These are phyloP conservation scores for Metschnikowia noctiluminum DNA, from an alignment of 805 yeast genomes.

Conservation along the genomic window DNA sequence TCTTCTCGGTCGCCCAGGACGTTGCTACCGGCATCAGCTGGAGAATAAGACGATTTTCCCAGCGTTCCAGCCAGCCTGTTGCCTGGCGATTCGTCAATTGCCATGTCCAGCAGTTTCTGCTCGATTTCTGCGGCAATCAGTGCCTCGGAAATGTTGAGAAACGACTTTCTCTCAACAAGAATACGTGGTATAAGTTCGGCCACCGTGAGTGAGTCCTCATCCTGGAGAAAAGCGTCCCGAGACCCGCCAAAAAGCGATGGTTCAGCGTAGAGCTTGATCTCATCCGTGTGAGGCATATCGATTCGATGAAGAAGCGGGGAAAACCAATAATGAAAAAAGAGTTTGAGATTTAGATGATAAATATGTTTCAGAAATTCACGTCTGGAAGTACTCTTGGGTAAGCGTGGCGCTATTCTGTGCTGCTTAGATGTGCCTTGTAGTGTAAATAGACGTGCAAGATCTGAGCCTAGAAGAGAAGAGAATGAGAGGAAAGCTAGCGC, in stretches of 20 bases:
- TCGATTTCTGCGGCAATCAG: conserved; percentile 46
- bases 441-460: too few relatives aligned
- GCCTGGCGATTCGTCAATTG: conserved; percentile 1
- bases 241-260: conserved; percentile 29
- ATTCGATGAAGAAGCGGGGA: neutral
- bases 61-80: conserved; percentile 6
- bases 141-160: conserved; percentile 56
- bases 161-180: conserved; percentile 57
- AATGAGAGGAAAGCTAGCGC: too few relatives aligned
- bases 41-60: neutral
- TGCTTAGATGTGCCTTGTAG: too few relatives aligned
- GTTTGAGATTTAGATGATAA: too few relatives aligned
- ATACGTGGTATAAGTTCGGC: conserved; percentile 58
- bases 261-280: conserved; percentile 24
- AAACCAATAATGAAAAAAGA: too few relatives aligned
- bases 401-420: too few relatives aligned
- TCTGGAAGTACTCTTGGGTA: too few relatives aligned
- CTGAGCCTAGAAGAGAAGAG: too few relatives aligned
- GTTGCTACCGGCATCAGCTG: neutral
- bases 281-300: conserved; percentile 9
- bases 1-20: conserved; percentile 6
- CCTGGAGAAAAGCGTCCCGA: conserved; percentile 36
- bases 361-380: too few relatives aligned
- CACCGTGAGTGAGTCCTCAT: conserved; percentile 45
- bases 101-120: conserved; percentile 5